Conservation (phyloP, 2,329 filamentous ascomycete species). For the Metarhizium brunneum region DNA sequence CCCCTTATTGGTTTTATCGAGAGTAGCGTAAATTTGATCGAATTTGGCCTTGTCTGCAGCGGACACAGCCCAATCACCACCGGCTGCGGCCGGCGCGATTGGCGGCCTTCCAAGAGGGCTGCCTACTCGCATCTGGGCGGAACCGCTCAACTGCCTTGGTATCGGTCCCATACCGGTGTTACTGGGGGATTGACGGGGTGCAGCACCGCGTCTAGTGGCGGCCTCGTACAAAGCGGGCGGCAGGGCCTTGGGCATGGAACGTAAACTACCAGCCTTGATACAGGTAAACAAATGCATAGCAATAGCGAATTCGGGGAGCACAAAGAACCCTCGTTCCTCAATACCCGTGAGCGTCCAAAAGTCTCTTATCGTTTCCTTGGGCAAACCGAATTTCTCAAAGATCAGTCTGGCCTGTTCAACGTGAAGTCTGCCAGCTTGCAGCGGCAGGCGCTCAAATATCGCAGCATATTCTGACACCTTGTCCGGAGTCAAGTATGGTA, state of each 20-base stretch:
- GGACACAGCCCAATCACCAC: conserved; percentile 69
- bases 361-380: conserved; percentile 82
- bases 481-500: conserved; percentile 79
- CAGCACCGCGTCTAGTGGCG: conserved; percentile 57
- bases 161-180: conserved; percentile 54
- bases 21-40: conserved; percentile 72
- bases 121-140: conserved; percentile 52
- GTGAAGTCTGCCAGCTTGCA: conserved; percentile 63
- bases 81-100: conserved; percentile 30
- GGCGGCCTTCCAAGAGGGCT: conserved; percentile 47
- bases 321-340: conserved; percentile 80
- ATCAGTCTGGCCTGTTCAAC: conserved; percentile 87
- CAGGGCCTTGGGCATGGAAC: conserved; percentile 68
- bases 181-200: conserved; percentile 40
- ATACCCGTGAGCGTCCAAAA: conserved; percentile 96
- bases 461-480: conserved; percentile 82
- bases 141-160: conserved; percentile 73
- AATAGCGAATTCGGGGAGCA: conserved; percentile 88
- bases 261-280: conserved; percentile 74
- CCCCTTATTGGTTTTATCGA: conserved; percentile 74
- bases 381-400: conserved; percentile 84
- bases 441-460: conserved; percentile 84
- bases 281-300: conserved; percentile 96
- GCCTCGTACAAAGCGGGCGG: conserved; percentile 86
- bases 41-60: conserved; percentile 80